These are phyloP conservation scores for Podospora appendiculata DNA, from an alignment of 495 filamentous ascomycete genomes.

Conservation along the genomic window DNA sequence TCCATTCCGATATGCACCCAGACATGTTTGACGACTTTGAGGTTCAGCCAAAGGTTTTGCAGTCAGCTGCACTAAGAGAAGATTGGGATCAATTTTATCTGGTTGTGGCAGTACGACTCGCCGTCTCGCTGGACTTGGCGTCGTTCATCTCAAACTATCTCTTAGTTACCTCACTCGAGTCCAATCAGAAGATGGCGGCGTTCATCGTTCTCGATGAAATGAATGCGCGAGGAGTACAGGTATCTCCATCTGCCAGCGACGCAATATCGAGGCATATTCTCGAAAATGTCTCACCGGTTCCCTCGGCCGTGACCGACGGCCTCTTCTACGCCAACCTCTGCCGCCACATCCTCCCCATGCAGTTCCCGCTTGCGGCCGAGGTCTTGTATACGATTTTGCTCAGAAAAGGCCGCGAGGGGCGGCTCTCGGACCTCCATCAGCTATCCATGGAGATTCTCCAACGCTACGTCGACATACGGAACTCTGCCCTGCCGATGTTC, in stretches of 20 bases:
- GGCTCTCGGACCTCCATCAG: slow-evolving; percentile 22
- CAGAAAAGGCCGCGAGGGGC: slow-evolving; percentile 18
- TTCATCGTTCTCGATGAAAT: slow-evolving; percentile 23
- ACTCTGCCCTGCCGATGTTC: slow-evolving; percentile 11
- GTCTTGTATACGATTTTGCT: slow-evolving; percentile 22
- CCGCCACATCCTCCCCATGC: slow-evolving; percentile 2
- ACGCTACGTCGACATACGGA: slow-evolving; percentile 1
- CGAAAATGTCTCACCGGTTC: background rate
- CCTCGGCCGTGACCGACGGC: background rate
- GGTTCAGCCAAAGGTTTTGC: slow-evolving; percentile 41
- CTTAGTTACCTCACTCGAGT: background rate
- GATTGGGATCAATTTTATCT: slow-evolving; percentile 25
- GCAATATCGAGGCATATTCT: slow-evolving; percentile 10
- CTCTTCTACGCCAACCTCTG: slow-evolving; percentile 9
- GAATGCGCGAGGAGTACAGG: slow-evolving; percentile 10
- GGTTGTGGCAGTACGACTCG: slow-evolving; percentile 15
- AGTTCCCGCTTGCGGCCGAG: slow-evolving; percentile 5
- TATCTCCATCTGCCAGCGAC: background rate
- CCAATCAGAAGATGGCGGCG: background rate
- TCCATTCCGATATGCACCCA: slow-evolving; percentile 67
- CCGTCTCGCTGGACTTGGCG: background rate
- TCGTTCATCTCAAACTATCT: slow-evolving; percentile 2
- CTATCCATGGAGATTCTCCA: slow-evolving; percentile 19
- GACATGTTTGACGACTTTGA: slow-evolving; percentile 59
- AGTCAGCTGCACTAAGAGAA: slow-evolving; percentile 11